Percentiles rank a stretch among this genome's conserved stretches.
Conservation (phyloP, 2,329 filamentous ascomycete species). For the Penicillium janthinellum region DNA sequence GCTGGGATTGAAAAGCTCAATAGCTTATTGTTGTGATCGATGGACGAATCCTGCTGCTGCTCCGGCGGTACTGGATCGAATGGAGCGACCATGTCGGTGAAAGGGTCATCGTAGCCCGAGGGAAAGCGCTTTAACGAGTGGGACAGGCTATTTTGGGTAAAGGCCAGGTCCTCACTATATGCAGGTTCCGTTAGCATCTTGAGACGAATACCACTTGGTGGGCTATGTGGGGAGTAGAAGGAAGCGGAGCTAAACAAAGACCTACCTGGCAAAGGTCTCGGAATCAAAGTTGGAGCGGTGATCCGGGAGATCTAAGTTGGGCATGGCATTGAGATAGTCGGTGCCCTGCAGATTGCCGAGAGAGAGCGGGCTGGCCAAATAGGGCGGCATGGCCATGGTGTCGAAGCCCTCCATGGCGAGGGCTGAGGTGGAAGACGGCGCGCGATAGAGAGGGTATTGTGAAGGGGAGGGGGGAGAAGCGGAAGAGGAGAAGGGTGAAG, state of each 20-base stretch:
- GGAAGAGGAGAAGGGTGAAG: neutral
- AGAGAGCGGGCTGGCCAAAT: slow-evolving; percentile 59
- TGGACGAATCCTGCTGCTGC: slow-evolving; percentile 57
- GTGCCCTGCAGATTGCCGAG: slow-evolving; percentile 54
- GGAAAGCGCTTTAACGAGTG: slow-evolving; percentile 53
- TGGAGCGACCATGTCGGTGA: slow-evolving; percentile 52
- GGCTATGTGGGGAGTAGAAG: neutral
- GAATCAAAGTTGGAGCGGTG: slow-evolving; percentile 63
- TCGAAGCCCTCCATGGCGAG: slow-evolving; percentile 59
- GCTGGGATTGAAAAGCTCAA: slow-evolving; percentile 71
- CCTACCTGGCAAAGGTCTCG: slow-evolving; percentile 63
- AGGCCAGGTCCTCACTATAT: slow-evolving; percentile 55
- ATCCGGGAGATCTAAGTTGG: slow-evolving; percentile 58
- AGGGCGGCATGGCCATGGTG: slow-evolving; percentile 62
- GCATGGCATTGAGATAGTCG: slow-evolving; percentile 52
- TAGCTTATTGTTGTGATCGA: slow-evolving; percentile 69
- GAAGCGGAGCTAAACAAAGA: slow-evolving; percentile 4
- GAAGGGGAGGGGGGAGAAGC: slow-evolving; percentile 9
- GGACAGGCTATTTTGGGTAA: slow-evolving; percentile 48
- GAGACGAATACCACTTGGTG: neutral
- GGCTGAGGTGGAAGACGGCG: slow-evolving; percentile 8
- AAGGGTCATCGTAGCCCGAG: slow-evolving; percentile 52
- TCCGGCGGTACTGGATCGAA: slow-evolving; percentile 49
- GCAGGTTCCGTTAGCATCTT: neutral
- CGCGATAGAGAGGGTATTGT: slow-evolving; percentile 10